Evolutionary conservation across 306 rosid genomes (phyloP), one percentile per base, ranked within the genome.

Genomic region (Cicer bijugum): DNA sequence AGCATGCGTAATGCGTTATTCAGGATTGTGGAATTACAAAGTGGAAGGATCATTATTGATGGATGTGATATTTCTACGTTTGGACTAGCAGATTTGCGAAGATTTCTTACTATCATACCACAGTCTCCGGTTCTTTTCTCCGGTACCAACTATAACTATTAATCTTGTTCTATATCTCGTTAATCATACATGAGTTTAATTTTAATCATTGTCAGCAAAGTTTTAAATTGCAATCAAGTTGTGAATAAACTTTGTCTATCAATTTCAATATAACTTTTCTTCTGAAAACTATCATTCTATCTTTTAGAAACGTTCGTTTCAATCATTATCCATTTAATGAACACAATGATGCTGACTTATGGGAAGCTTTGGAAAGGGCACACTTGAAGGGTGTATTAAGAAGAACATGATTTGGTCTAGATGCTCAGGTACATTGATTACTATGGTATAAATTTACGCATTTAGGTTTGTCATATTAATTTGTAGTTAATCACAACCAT

Each of bases 331-430:
- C 98, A 35, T 93, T 93, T 68, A 53, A 65, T 38, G 97, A 90
- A 58, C 93, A 93, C 76, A 85, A 77, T 59, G 98, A 89, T 83
- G 85, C 91, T 81, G 89, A 93, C 66, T 85, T 91, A 28, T 93
- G 98, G 98, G 89, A 91, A 84, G 91, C 93, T 38, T 75, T 93
- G 33, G 93, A 93, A 80, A 90, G 93, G 81, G 91, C 97, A 12
- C 86, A 90, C 77, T 87, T 91, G 51, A 93, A 88, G 82, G 92
- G 85, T 67, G 93, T 85, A 8, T 82, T 91, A 58, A 79, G 86
- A 57, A 80, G 89, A 82, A 85, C 85, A 77, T 72, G 92, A 48
- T 79, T 88, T n/a, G 96, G 98, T 69, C 88, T 93, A 65, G 96
- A 93, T 74, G 82, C 88, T 74, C 89, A 88, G 97, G 98, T 93